Percentiles rank a stretch among this genome's conserved stretches.
Conservation (phyloP, 2,329 filamentous ascomycete species). For the Grosmannia huntii region DNA sequence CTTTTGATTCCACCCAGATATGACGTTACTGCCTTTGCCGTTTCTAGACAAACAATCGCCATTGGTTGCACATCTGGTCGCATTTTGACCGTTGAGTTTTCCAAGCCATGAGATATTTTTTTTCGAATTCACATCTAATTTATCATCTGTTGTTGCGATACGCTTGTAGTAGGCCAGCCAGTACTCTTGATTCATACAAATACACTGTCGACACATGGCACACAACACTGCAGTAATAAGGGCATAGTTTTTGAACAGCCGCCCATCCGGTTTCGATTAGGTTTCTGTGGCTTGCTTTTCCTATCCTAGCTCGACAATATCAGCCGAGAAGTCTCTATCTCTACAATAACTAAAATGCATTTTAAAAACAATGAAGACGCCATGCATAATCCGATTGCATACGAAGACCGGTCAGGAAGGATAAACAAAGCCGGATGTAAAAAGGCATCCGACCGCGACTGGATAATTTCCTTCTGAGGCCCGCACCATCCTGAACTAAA, state of each 20-base stretch:
- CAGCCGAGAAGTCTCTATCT: not conserved
- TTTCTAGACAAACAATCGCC: not conserved
- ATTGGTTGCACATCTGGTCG: not conserved
- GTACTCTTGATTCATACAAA: not conserved
- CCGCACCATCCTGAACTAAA: no score
- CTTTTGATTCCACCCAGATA: not conserved
- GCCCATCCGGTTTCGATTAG: no score
- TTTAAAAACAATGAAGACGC: not conserved
- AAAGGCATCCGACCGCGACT: no score
- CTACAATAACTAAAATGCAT: not conserved
- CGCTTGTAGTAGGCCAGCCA: not conserved
- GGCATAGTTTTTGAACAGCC: no score
- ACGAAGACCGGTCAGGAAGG: not conserved
- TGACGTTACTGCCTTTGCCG: not conserved
- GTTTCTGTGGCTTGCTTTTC: not conserved
- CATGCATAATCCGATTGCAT: not conserved
- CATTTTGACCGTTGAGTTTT: not conserved
- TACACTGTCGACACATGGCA: not conserved
- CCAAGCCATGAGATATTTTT: not conserved
- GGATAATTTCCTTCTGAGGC: no score
- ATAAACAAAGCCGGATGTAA: not conserved
- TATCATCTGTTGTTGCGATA: not conserved
- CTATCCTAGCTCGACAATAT: not conserved
- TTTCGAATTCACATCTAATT: not conserved
- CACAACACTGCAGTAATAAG: not conserved